Percentiles rank a stretch among this genome's conserved stretches.
Conservation (phyloP, 768 basidiomycete species). For the Rhodotorula babjevae region DNA sequence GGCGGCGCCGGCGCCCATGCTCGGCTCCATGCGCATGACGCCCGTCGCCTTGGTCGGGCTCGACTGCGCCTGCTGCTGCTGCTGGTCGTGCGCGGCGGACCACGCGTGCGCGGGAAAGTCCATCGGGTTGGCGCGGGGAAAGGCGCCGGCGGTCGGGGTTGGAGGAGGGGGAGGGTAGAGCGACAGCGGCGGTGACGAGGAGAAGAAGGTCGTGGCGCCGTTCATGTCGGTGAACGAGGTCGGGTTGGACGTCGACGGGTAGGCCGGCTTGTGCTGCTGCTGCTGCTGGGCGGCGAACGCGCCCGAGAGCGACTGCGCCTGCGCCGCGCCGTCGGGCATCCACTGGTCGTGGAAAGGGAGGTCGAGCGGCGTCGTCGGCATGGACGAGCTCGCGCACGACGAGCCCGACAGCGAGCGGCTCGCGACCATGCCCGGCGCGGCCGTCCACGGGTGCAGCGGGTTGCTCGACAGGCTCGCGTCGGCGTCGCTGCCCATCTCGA, state of each 20-base stretch:
- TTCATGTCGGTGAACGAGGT: constrained; percentile 36
- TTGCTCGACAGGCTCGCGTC: background rate
- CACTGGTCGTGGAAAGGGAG: constrained; percentile 15
- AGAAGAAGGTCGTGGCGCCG: constrained; percentile 25
- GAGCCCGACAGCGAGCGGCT: constrained; percentile 15
- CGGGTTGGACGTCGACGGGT: constrained; percentile 22
- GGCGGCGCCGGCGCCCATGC: background rate
- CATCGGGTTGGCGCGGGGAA: background rate
- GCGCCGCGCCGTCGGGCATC: background rate
- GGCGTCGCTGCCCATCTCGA: constrained; percentile 19
- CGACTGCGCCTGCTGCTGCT: too few species aligned
- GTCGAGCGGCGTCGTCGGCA: constrained; percentile 28
- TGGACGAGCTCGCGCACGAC: constrained; percentile 8
- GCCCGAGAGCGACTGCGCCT: background rate
- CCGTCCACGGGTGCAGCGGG: constrained; percentile 26
- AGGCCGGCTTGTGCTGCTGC: background rate
- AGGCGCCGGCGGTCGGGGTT: background rate
- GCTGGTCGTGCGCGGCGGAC: background rate
- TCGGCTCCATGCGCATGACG: background rate
- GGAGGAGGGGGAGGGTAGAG: constrained; percentile 8
- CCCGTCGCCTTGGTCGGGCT: background rate
- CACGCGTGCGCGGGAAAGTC: background rate
- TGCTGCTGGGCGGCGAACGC: too few species aligned
- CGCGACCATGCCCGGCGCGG: background rate
- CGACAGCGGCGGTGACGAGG: constrained; percentile 18